Evolutionary conservation across 2,329 filamentous ascomycete species (phyloP), one percentile per base, ranked within the genome.

Genomic region (Exophiala viscosa): DNA sequence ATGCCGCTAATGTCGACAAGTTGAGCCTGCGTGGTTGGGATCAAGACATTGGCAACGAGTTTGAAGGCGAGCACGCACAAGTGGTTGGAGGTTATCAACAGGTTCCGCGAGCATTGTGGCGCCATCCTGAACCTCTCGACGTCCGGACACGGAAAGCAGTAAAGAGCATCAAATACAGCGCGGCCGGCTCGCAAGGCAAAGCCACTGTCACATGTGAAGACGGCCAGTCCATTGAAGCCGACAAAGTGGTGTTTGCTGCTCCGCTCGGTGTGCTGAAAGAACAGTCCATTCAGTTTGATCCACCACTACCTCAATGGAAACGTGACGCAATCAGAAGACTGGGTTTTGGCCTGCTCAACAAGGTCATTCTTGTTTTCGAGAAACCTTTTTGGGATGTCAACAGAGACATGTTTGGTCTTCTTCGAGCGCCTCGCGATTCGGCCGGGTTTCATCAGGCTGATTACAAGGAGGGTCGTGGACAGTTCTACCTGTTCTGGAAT

Each of bases 401-500:
- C 39, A 83, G 89, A 60, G 90, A 99, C 68, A 97, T 99, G 69
- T 96, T 99, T 68, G 95, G 93, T 9, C 83, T 96, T 36, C 75
- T 99, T 38, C 86, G 91, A 52, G 84, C 89, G 60, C 84, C 91
- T 2, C 53, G 59, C 17, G 81, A 83, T 54, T 75, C 79, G 3
- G 79, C 84, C 51, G 95, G 90, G 65, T 78, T 91, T 49, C 77
- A 84, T 40, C 90, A 95, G 64, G 80, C 81, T 45, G 88, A 96
- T 60, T 97, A 97, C 65, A 77, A 84, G 4, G 76, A 80, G 3
- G 85, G 84, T 56, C 83, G 92, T 48, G 92, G 92, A n/a, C 86
- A 91, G 18, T 96, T 96, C 71, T 99, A 97, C 65, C 83, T 99
- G 62, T 97, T 96, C 82, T 97, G 96, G 82, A 97, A 99, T 64